Conservation (phyloP, 768 basidiomycete species). For the Pisolithus microcarpus region DNA sequence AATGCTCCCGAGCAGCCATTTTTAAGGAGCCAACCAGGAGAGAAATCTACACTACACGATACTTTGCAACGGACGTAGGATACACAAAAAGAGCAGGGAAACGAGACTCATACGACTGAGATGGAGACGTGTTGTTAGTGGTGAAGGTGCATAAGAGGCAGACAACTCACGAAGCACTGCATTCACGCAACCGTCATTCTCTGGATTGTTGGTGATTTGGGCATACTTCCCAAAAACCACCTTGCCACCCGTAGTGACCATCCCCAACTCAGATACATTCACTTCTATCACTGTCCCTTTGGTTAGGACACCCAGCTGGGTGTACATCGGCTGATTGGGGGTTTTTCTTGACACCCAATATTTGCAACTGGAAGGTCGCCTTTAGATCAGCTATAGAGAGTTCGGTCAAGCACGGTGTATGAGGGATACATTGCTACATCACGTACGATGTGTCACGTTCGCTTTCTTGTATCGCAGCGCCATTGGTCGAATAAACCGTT, state of each 20-base stretch:
- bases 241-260: slow-evolving; percentile 96
- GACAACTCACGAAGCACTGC: slow-evolving; percentile 73
- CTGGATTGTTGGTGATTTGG: slow-evolving; percentile 89
- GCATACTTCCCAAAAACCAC: slow-evolving; percentile 92
- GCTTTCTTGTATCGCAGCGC: slow-evolving; percentile 96
- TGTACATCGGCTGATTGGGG: slow-evolving; percentile 98
- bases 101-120: slow-evolving; percentile 20
- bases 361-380: slow-evolving; percentile 98
- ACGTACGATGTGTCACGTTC: slow-evolving; percentile 95
- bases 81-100: not conserved
- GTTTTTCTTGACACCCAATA: slow-evolving; percentile 98
- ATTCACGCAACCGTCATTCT: slow-evolving; percentile 96
- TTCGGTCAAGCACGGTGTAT: not conserved
- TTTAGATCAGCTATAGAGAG: slow-evolving; percentile 75
- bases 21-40: too few relatives aligned
- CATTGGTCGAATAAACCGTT: slow-evolving; percentile 96
- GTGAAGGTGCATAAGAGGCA: not conserved
- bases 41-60: not conserved
- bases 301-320: slow-evolving; percentile 92
- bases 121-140: slow-evolving; percentile 4
- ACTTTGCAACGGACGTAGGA: not conserved
- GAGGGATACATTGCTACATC: not conserved
- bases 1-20: too few relatives aligned
- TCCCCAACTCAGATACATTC: slow-evolving; percentile 96
- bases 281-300: slow-evolving; percentile 99